Percentiles rank a stretch among this genome's conserved stretches.
Conservation (phyloP, 1,284 basidiomycete species). For the Coniophora puteana region DNA sequence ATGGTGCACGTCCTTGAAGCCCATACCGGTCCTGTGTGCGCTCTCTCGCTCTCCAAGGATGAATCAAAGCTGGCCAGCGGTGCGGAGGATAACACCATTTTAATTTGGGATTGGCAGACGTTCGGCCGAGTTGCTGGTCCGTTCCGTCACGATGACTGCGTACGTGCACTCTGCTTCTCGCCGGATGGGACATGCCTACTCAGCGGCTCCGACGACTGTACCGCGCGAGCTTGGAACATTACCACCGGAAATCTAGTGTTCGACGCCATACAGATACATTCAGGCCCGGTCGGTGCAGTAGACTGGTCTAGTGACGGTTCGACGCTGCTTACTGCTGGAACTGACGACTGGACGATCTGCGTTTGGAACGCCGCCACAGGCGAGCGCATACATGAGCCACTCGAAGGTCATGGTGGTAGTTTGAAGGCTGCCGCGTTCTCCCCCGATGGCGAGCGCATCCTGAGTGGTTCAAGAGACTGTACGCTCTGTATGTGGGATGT, state of each 20-base stretch:
- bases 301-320: slow-evolving; percentile 56
- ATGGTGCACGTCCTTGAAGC: not conserved
- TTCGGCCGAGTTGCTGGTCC: not conserved
- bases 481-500: not conserved
- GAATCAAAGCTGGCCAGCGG: not conserved
- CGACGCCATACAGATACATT: slow-evolving; percentile 32
- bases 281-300: slow-evolving; percentile 53
- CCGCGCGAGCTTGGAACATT: not conserved
- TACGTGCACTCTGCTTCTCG: no score
- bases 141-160: no score
- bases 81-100: not conserved
- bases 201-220: not conserved
- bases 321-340: slow-evolving; percentile 57
- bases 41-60: not conserved
- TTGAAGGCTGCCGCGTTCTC: slow-evolving; percentile 6
- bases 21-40: not conserved
- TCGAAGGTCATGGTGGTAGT: slow-evolving; percentile 5
- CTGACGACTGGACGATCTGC: slow-evolving; percentile 57
- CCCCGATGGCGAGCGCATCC: slow-evolving; percentile 2
- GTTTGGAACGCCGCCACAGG: slow-evolving; percentile 52
- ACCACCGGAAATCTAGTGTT: not conserved
- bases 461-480: not conserved
- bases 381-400: not conserved
- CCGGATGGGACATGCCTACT: no score
- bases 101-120: not conserved